Base-by-base conservation (phyloP, 2,329 filamentous ascomycete genomes). In the Lasiodiplodia gonubiensis region DNA sequence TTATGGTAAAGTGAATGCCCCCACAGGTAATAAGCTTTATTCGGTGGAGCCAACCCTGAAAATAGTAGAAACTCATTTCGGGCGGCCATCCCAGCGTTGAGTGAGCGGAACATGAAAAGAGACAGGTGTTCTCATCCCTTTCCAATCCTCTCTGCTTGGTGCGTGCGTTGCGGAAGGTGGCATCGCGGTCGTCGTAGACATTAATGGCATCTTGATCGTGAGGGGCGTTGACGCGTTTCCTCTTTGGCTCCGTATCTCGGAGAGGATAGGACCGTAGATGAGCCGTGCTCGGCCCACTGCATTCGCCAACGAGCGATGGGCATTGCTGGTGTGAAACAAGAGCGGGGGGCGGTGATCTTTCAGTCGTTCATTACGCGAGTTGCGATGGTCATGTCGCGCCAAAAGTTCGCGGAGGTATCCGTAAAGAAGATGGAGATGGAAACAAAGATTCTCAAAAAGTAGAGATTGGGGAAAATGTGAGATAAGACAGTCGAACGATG, bases 1-100 rank as follows among this genome's bases (percentile, higher is more conserved):
- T 16, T 27, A 37, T 59, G 10, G 39, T 30, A 21, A 49, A 48
- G 42, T 35, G 39, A 61, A 49, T 33, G 39, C 16, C 39, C 57
- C 57, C 57, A 35, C 57, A 49, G 57, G 27, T 60, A 49, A 48
- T 61, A 61, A 61, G 57, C 57, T 61, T 61, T 49, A 49, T 61
- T 49, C 30, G 57, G 57, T 61, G 57, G 57, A 42, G 14, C 39
- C 39, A 11, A 35, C 30, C 18, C 57, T 42, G 57, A 61, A 61
- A 61, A 61, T 61, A 61, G 57, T n/a, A 61, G 57, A 27, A 35
- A 8, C 23, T 61, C 57, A 61, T 61, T 61, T 61, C 57, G 39
- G 59, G 18, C 46, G 25, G n/a, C 46, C 16, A 14, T 30, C 18
- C 42, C 30, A 21, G 39, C 16, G n/a, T 49, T 27, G 39, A 63